Conservation (phyloP, 345 rosid species). For the Aquilaria yunnanensis region DNA sequence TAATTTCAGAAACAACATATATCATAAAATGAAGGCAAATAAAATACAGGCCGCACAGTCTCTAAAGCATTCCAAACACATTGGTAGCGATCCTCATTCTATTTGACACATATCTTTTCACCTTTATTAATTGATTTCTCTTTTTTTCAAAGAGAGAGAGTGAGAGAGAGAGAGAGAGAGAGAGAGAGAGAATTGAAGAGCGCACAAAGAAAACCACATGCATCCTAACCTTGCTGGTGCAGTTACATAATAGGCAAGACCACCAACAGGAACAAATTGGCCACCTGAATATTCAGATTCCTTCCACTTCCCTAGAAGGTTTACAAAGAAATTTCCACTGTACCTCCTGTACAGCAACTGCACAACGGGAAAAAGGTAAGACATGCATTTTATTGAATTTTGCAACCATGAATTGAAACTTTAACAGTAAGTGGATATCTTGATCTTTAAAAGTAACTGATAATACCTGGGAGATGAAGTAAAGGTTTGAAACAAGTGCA, state of each 20-base stretch:
- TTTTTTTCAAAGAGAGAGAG: no score
- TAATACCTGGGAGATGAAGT: conserved; percentile 57
- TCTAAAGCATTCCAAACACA: no score
- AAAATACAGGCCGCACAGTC: not conserved
- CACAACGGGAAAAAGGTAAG: conserved; percentile 9
- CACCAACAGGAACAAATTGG: conserved; percentile 56
- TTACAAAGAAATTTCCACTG: conserved; percentile 56
- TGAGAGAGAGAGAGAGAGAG: not conserved
- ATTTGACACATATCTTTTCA: no score
- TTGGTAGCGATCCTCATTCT: not conserved
- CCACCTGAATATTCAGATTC: conserved; percentile 17
- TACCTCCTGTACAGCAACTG: conserved; percentile 56
- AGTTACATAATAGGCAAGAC: conserved; percentile 53
- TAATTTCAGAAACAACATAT: not conserved
- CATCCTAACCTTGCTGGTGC: conserved; percentile 49
- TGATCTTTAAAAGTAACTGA: not conserved
- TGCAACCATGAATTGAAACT: not conserved
- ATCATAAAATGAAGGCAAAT: not conserved
- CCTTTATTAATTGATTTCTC: not conserved
- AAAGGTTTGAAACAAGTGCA: conserved; percentile 59
- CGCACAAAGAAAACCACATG: not conserved
- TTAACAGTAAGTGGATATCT: not conserved
- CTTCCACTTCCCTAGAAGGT: conserved; percentile 57
- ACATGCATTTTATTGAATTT: not conserved
- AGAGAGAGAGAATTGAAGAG: not conserved